phyloP scores from a whole-genome alignment of 1,284 basidiomycete species.

The Porodaedalea pini region DNA sequence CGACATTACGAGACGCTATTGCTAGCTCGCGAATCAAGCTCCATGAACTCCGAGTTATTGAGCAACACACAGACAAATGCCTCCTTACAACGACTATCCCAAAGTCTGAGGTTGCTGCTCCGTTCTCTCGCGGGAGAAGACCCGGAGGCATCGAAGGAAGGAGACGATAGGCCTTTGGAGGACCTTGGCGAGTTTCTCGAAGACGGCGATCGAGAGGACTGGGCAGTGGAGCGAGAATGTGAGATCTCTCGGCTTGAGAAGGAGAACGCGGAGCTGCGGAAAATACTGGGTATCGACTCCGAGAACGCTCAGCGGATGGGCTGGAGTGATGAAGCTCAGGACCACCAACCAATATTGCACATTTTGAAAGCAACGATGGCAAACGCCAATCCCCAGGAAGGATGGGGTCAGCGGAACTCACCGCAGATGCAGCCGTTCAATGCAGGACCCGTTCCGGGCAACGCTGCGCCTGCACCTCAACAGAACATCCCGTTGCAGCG shows the following conservation, averaged over 20 bases:
- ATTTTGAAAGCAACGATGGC: constrained; percentile 1
- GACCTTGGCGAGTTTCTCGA: constrained; percentile 46
- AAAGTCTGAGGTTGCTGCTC: constrained; percentile 68
- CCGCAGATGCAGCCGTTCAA: constrained; percentile 15
- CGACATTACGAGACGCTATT: constrained; percentile 90
- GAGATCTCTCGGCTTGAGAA: constrained; percentile 76
- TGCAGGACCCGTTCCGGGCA: constrained; percentile 11
- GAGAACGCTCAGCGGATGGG: constrained; percentile 49
- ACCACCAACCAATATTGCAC: constrained; percentile 18
- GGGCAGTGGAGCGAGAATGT: constrained; percentile 79
- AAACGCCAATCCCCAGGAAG: not conserved
- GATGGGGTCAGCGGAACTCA: constrained; percentile 14
- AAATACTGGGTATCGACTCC: constrained; percentile 68
- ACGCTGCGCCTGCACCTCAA: constrained; percentile 1
- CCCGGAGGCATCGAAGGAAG: constrained; percentile 33
- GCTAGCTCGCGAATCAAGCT: constrained; percentile 65
- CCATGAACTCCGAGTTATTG: constrained; percentile 56
- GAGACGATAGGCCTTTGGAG: constrained; percentile 15
- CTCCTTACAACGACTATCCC: constrained; percentile 68
- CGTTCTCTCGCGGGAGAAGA: constrained; percentile 72
- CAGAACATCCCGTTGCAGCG: constrained; percentile 21
- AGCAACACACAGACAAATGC: constrained; percentile 50
- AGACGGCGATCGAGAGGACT: constrained; percentile 52
- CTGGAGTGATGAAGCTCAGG: constrained; percentile 30
- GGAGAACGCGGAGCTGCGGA: constrained; percentile 79